These are phyloP conservation scores for Boletus insuetus DNA, from an alignment of 768 basidiomycete genomes.

Conservation along the genomic window DNA sequence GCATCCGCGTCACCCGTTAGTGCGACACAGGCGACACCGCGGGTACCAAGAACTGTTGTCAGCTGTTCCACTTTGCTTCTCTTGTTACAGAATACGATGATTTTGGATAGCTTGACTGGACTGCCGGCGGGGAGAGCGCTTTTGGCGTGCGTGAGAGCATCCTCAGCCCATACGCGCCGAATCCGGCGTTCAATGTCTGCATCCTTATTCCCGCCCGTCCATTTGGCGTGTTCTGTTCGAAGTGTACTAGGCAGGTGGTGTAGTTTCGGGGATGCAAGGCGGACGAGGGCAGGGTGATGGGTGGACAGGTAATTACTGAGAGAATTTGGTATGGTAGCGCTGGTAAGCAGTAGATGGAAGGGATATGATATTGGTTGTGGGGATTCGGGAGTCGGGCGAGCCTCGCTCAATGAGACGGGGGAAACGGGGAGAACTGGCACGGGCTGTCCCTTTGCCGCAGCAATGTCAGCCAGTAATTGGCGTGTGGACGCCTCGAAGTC, in stretches of 20 bases:
- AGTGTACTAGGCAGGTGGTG: slow-evolving; percentile 75
- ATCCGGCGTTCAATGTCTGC: slow-evolving; percentile 78
- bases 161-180: slow-evolving; percentile 71
- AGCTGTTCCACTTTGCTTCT: slow-evolving; percentile 64
- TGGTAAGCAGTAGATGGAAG: slow-evolving; percentile 78
- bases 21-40: slow-evolving; percentile 60
- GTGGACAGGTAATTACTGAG: slow-evolving; percentile 62
- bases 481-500: slow-evolving; percentile 80
- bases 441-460: slow-evolving; percentile 49
- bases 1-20: slow-evolving; percentile 62
- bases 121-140: slow-evolving; percentile 16
- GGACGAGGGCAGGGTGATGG: slow-evolving; percentile 59
- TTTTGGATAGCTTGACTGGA: slow-evolving; percentile 49
- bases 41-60: slow-evolving; percentile 52
- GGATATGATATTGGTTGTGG: slow-evolving; percentile 48
- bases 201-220: slow-evolving; percentile 78
- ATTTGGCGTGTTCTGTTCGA: slow-evolving; percentile 67
- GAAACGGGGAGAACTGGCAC: slow-evolving; percentile 15
- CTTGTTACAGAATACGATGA: slow-evolving; percentile 85
- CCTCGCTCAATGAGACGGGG: slow-evolving; percentile 15
- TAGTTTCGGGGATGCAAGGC: slow-evolving; percentile 77
- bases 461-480: slow-evolving; percentile 67
- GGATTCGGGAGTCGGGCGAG: slow-evolving; percentile 4
- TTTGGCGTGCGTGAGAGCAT: slow-evolving; percentile 39
- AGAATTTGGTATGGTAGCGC: slow-evolving; percentile 83